Evolutionary conservation across 148 eudicot species (phyloP).

Genomic region (Spergularia marina): DNA sequence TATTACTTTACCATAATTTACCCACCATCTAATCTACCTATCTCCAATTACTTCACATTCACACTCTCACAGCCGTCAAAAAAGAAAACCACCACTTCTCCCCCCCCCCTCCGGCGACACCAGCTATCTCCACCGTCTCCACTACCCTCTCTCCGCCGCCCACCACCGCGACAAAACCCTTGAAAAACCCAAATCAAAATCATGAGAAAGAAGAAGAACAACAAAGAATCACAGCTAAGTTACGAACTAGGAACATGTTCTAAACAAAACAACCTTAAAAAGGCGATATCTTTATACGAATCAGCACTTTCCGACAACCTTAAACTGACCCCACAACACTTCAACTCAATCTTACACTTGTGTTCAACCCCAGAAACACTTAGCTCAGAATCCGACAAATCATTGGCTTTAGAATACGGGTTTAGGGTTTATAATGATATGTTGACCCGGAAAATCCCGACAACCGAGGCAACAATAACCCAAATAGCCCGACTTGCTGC

Average conservation of each 20-base stretch:
- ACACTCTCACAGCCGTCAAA: not conserved
- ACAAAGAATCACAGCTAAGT: slow-evolving; percentile 45
- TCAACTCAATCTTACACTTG: slow-evolving; percentile 56
- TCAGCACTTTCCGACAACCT: slow-evolving; percentile 42
- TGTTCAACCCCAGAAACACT: slow-evolving; percentile 43
- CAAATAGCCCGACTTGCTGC: slow-evolving; percentile 64
- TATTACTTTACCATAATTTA: too few species aligned
- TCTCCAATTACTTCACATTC: too few species aligned
- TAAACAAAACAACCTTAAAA: slow-evolving; percentile 31
- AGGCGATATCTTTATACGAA: slow-evolving; percentile 55
- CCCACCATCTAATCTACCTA: too few species aligned
- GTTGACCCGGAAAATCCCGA: slow-evolving; percentile 39
- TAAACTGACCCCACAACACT: slow-evolving; percentile 42
- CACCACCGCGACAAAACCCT: too few species aligned
- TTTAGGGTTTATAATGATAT: slow-evolving; percentile 50
- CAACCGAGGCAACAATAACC: slow-evolving; percentile 83
- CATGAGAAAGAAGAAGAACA: slow-evolving; percentile 42
- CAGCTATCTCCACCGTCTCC: too few species aligned
- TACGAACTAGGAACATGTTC: slow-evolving; percentile 53
- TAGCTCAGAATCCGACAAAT: slow-evolving; percentile 18
- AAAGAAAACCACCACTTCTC: not conserved
- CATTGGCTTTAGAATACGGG: slow-evolving; percentile 41
- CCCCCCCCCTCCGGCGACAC: not conserved
- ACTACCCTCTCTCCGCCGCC: too few species aligned
- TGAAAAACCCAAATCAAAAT: not conserved